phyloP scores from a whole-genome alignment of 192 early-diverging fungal species.

The Backusella mclennaniae region DNA sequence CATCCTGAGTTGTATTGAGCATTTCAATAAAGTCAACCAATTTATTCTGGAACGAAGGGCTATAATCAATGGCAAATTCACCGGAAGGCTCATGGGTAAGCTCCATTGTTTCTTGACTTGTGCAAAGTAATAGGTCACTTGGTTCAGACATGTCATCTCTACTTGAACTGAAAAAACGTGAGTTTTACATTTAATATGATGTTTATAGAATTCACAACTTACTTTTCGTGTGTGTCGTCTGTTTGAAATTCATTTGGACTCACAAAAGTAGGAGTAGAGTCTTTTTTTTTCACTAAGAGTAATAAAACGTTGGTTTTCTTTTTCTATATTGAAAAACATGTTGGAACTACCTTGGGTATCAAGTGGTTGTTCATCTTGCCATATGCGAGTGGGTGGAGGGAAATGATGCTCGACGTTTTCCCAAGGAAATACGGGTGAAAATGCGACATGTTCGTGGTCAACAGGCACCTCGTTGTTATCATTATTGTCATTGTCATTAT shows the following conservation, averaged over 20 bases:
- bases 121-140: neutral
- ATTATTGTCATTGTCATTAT: too few species aligned
- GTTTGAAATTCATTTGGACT: neutral
- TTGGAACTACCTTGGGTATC: neutral
- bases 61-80: constrained; percentile 20
- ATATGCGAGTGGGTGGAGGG: constrained; percentile 12
- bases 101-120: too few species aligned
- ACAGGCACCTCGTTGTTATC: too few species aligned
- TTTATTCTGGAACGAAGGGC: neutral
- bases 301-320: neutral
- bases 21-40: neutral
- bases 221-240: neutral
- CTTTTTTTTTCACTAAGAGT: neutral
- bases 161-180: neutral
- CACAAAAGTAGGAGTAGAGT: neutral
- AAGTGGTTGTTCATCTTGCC: constrained; percentile 3
- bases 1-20: neutral
- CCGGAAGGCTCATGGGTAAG: neutral
- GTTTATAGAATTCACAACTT: neutral
- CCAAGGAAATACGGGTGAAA: neutral
- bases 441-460: neutral
- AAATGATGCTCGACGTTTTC: neutral
- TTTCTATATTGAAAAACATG: neutral
- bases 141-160: neutral
- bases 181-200: neutral